These are phyloP conservation scores for Elsinoe batatas DNA, from an alignment of 2,329 filamentous ascomycete genomes.

Conservation along the genomic window DNA sequence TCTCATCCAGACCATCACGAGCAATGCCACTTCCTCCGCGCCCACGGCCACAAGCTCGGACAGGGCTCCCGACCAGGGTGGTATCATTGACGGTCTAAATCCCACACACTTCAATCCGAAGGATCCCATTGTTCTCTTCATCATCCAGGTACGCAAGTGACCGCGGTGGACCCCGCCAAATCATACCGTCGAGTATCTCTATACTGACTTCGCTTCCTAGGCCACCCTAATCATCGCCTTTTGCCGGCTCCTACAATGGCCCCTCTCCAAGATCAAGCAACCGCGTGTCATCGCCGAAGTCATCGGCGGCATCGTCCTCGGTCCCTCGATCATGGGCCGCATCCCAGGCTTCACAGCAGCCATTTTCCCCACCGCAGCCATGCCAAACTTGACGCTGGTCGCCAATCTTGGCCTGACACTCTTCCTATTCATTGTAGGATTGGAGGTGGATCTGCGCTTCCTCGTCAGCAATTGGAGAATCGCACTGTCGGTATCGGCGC, in stretches of 20 bases:
- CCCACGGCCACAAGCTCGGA: constrained; percentile 20
- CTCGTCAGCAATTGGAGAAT: constrained; percentile 71
- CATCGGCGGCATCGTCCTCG: constrained; percentile 72
- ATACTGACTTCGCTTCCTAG: constrained; percentile 32
- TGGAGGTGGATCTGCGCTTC: constrained; percentile 75
- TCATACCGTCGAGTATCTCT: neutral
- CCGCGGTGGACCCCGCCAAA: neutral
- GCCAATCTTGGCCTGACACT: constrained; percentile 77
- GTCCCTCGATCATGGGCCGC: constrained; percentile 78
- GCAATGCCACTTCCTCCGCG: constrained; percentile 20
- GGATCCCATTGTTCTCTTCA: constrained; percentile 66
- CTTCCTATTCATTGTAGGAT: constrained; percentile 77
- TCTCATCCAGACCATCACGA: constrained; percentile 19
- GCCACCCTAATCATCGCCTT: constrained; percentile 64
- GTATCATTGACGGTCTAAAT: constrained; percentile 61
- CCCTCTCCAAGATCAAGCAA: constrained; percentile 65
- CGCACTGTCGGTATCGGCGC: constrained; percentile 64
- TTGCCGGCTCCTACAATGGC: constrained; percentile 65
- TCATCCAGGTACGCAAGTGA: constrained; percentile 52
- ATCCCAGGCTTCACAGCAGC: constrained; percentile 66
- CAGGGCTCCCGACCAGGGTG: constrained; percentile 48
- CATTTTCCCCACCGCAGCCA: constrained; percentile 68
- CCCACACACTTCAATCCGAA: constrained; percentile 59
- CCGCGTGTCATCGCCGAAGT: constrained; percentile 79
- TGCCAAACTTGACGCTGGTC: constrained; percentile 64